Conservation (phyloP, 768 basidiomycete species). For the Tephrocybe sp. region DNA sequence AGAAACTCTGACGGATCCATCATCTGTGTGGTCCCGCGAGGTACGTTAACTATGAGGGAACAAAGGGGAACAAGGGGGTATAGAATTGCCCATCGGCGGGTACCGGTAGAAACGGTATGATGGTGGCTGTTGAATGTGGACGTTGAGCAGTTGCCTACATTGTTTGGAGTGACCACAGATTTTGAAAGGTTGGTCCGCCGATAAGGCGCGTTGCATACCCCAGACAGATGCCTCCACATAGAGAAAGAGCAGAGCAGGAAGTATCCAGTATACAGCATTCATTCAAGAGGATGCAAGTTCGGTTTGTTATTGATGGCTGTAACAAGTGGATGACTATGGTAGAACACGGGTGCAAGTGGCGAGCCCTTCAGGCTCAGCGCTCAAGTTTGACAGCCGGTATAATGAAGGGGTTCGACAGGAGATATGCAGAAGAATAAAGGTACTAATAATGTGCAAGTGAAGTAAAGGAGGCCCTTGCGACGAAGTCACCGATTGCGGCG, state of each 20-base stretch:
- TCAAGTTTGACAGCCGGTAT: conserved; percentile 23
- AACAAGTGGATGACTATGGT: conserved; percentile 16
- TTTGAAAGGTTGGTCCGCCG: too few relatives aligned
- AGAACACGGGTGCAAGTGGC: conserved; percentile 13
- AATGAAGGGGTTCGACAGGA: conserved; percentile 18
- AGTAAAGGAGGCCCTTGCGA: conserved; percentile 27
- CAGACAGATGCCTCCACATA: too few relatives aligned
- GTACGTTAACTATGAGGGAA: neutral
- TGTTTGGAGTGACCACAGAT: too few relatives aligned
- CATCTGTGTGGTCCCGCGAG: neutral
- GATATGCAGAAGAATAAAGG: conserved; percentile 32
- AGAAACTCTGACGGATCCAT: neutral
- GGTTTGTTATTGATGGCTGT: conserved; percentile 21
- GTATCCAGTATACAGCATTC: neutral
- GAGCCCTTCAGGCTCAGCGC: conserved; percentile 23
- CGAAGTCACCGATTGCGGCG: conserved; percentile 12
- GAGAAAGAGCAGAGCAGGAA: too few relatives aligned
- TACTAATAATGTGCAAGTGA: conserved; percentile 36
- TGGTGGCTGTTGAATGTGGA: neutral
- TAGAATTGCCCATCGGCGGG: neutral
- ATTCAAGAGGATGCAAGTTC: conserved; percentile 13
- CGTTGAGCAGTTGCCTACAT: neutral
- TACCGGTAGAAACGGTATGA: neutral
- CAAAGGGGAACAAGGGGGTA: neutral
- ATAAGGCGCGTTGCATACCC: too few relatives aligned